Evolutionary conservation across 352 stramenopile genomes (phyloP), one percentile per base, ranked within the genome.

Genomic region (Pythium diclinum): DNA sequence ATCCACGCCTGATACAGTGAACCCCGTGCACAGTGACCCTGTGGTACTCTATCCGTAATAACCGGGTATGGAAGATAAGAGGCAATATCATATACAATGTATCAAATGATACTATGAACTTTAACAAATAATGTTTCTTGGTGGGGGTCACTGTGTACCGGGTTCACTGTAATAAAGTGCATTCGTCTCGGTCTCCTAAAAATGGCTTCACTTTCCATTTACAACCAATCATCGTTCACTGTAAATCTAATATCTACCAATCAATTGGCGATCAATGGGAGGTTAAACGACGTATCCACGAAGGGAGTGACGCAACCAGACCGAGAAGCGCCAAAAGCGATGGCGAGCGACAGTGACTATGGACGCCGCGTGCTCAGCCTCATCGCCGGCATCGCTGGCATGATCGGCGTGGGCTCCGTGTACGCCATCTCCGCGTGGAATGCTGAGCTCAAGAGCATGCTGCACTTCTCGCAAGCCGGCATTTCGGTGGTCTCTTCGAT

Each of bases 391-490:
- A 53, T 90, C 59, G 57, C 80, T 28, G 69, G 88, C 33, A 92
- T 92, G 78, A 72, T 89, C 23, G 81, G 83, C 7, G 77, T 93
- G 14, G 86, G 86, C 9, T 92, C 83, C 9, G 78, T 85, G 33
- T 92, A 95, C 67, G 82, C 83, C 16, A 79, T 95, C 25, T 93
- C 86, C 3, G 76, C 82, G 8, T 95, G 86, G 86, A 95, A 95
- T 38, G 83, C 80, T 28, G 69, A 95, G 70, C 83, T 95, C 55
- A 93, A 93, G 73, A 78, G 67, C 46, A 68, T 87, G 44, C 67
- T 95, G 51, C 74, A 87, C 34, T 91, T 84, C 59, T 90, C 84
- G 17, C 84, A 93, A 57, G 67, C 75, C 3, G 83, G 81, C 2
- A 95, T 95, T 61, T 85, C 84, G 5, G 78, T 73, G 17, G 81